Evolutionary conservation across 345 rosid genomes (phyloP).

Genomic region (Triadica sebifera): DNA sequence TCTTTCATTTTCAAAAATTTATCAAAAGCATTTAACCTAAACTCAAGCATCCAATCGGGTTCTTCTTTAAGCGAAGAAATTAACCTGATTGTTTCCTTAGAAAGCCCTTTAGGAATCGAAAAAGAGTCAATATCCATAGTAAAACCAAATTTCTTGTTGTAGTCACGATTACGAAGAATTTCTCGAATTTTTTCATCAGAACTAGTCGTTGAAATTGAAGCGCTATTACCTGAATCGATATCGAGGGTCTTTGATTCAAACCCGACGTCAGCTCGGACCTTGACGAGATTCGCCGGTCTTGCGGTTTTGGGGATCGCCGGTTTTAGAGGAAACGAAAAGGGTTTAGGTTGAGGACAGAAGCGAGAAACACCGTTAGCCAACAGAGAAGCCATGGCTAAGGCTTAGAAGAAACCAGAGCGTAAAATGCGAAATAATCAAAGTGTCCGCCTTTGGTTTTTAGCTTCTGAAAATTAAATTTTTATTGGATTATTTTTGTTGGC

Average conservation of each 20-base stretch:
- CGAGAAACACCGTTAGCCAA: slow-evolving; percentile 19
- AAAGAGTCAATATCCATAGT: slow-evolving; percentile 65
- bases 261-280: slow-evolving; percentile 27
- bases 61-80: slow-evolving; percentile 74
- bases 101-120: slow-evolving; percentile 81
- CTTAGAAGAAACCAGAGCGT: not conserved
- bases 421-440: too few species aligned
- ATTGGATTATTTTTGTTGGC: not conserved
- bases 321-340: slow-evolving; percentile 14
- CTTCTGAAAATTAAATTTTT: not conserved
- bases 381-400: slow-evolving; percentile 23
- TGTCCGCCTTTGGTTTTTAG: not conserved
- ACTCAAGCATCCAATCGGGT: slow-evolving; percentile 89
- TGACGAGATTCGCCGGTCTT: not conserved
- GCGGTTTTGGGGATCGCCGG: not conserved
- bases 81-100: slow-evolving; percentile 57
- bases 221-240: slow-evolving; percentile 15
- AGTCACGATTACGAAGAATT: slow-evolving; percentile 65
- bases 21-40: slow-evolving; percentile 69
- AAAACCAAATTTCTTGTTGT: slow-evolving; percentile 74
- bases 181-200: slow-evolving; percentile 67
- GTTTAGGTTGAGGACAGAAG: slow-evolving; percentile 18
- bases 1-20: slow-evolving; percentile 65
- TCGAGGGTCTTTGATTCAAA: slow-evolving; percentile 11
- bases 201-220: slow-evolving; percentile 25